These are phyloP conservation scores for Paecilomyces dactylethromorphus DNA, from an alignment of 2,329 filamentous ascomycete genomes.

Conservation along the genomic window DNA sequence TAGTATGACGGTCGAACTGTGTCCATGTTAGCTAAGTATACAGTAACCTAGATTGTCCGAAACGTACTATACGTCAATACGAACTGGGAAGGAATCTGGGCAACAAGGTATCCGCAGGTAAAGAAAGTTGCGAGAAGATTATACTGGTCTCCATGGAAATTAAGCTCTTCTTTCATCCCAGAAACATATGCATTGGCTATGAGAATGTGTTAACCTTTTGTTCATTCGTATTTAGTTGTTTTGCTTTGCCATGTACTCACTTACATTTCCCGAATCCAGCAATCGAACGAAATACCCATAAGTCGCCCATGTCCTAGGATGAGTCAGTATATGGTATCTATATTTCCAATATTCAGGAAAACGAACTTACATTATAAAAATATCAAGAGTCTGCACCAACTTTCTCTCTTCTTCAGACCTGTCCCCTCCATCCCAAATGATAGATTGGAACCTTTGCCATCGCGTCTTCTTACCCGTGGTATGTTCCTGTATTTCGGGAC, in stretches of 20 bases:
- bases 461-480: slow-evolving; percentile 1
- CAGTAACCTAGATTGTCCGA: not conserved
- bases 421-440: slow-evolving; percentile 9
- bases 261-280: slow-evolving; percentile 8
- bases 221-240: not conserved
- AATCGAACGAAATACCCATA: slow-evolving; percentile 8
- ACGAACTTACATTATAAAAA: slow-evolving; percentile 7
- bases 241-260: slow-evolving; percentile 3
- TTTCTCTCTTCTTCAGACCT: slow-evolving; percentile 7
- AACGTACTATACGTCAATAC: not conserved
- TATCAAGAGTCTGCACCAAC: slow-evolving; percentile 7
- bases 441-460: slow-evolving; percentile 7
- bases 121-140: not conserved
- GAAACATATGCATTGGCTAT: not conserved
- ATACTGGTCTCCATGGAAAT: not conserved
- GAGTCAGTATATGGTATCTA: not conserved
- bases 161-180: slow-evolving; percentile 1
- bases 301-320: slow-evolving; percentile 8
- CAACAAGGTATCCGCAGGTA: not conserved
- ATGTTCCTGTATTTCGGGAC: not conserved
- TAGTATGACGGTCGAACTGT: slow-evolving; percentile 13
- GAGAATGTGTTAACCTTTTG: not conserved
- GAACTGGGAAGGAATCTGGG: not conserved
- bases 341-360: not conserved
- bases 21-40: not conserved